Evolutionary conservation across 2,329 filamentous ascomycete genomes (phyloP), one percentile per base, ranked within the genome.

Genomic region (Rhinocladiella similis): DNA sequence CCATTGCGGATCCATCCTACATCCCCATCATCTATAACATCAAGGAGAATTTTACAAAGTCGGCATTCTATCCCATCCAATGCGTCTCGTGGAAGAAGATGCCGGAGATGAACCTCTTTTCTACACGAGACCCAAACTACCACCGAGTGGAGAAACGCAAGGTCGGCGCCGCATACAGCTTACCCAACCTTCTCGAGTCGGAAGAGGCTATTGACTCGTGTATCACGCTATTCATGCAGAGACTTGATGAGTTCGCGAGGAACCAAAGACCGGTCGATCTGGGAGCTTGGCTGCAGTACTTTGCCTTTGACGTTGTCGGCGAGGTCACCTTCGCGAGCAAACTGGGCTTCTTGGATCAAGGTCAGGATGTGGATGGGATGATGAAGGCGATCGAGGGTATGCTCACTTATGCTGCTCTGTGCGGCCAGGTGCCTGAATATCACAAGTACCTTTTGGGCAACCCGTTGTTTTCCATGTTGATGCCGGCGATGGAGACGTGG

Each of bases 31-130:
- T 64, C 41, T 64, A 64, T 25, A 57, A 55, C 41, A 63, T 58
- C 43, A 62, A 63, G 18, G 59, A 60, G 46, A 56, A 62, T 43
- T 63, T 59, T 33, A 63, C 59, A 3, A 63, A 63, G 50, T 50
- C 56, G 2, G 61, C 35, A 20, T 63, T 63, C 36, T 63, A 63
- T 39, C 59, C 59, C 13, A 62, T 63, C 22, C 61, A 63, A 49
- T 54, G 59, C 38, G 57, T 63, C 27, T 63, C 61, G 5, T 63
- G 61, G 19, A 85, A 87, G 59, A 89, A 89, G 18, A 78, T 81
- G 58, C 80, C 82, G 2, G 79, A 91, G 0, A 83, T 83, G 38
- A 90, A 88, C 3, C 80, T 94, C 14, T 92, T 93, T 75, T 89
- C 85, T 66, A 90, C 88, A 0, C 85, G 83, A 5, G 83, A 89